These are phyloP conservation scores for Pleurotus tuber-regium DNA, from an alignment of 768 basidiomycete species.

Conservation along the genomic window DNA sequence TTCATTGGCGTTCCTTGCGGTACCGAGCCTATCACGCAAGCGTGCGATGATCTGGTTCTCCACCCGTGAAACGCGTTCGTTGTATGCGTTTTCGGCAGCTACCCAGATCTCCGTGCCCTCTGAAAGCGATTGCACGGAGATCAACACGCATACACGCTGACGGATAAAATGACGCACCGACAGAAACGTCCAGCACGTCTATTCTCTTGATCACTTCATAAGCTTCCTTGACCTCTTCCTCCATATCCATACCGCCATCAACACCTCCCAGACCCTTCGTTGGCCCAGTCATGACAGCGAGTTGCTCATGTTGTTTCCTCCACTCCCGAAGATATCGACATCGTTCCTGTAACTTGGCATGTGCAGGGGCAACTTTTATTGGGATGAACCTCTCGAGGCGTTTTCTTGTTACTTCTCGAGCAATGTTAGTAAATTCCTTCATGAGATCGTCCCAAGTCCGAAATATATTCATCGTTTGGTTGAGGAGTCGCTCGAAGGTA, in stretches of 20 bases:
- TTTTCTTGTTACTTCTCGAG: constrained; percentile 89
- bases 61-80: constrained; percentile 93
- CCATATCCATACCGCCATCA: constrained; percentile 94
- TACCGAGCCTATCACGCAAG: constrained; percentile 87
- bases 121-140: constrained; percentile 24
- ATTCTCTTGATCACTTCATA: constrained; percentile 98
- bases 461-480: constrained; percentile 75
- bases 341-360: constrained; percentile 88
- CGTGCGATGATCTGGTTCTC: constrained; percentile 98
- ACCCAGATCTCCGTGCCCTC: constrained; percentile 99
- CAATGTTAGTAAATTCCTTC: constrained; percentile 91
- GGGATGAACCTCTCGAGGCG: constrained; percentile 92
- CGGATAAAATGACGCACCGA: constrained; percentile 51
- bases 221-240: constrained; percentile 93
- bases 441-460: constrained; percentile 86
- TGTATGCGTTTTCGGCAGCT: constrained; percentile 95
- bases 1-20: constrained; percentile 96
- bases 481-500: constrained; percentile 85
- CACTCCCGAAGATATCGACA: constrained; percentile 85
- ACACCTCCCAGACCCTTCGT: constrained; percentile 79
- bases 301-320: constrained; percentile 96
- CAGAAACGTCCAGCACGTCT: constrained; percentile 92
- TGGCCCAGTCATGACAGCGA: constrained; percentile 95
- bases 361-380: constrained; percentile 90
- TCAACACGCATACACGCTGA: background rate